phyloP scores from a whole-genome alignment of 257 asterid genomes.

The Buddleja alternifolia region DNA sequence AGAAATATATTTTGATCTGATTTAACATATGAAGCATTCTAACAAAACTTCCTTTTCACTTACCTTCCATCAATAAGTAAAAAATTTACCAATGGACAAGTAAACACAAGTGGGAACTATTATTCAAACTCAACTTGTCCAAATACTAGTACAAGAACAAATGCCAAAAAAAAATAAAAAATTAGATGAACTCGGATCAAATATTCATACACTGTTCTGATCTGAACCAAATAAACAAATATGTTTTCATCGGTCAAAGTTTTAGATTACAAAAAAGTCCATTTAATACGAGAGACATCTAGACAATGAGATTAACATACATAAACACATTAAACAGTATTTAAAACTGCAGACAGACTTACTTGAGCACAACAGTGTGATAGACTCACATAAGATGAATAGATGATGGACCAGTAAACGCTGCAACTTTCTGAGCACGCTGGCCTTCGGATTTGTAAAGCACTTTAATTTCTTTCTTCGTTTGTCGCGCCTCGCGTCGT shows the following conservation, averaged over 20 bases:
- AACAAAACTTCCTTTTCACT: background rate
- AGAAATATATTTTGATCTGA: no score
- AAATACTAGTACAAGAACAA: background rate
- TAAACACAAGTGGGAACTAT: background rate
- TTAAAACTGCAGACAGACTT: background rate
- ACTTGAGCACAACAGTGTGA: conserved; percentile 21
- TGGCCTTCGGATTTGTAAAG: conserved; percentile 75
- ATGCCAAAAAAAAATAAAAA: background rate
- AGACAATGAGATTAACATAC: background rate
- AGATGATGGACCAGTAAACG: conserved; percentile 84
- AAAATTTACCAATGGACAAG: background rate
- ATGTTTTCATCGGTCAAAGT: background rate
- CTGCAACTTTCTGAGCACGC: conserved; percentile 93
- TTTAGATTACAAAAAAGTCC: background rate
- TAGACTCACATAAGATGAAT: conserved; percentile 78
- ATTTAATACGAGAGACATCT: background rate
- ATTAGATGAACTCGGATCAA: background rate
- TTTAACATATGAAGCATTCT: no score
- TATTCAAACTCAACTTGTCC: background rate
- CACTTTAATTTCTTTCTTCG: conserved; percentile 77
- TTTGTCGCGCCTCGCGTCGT: conserved; percentile 82
- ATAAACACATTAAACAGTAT: background rate
- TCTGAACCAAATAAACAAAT: no score
- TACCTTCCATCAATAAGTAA: background rate
- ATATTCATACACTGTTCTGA: no score